Evolutionary conservation across 495 filamentous ascomycete species (phyloP).

Genomic region (Hyaloscypha variabilis): DNA sequence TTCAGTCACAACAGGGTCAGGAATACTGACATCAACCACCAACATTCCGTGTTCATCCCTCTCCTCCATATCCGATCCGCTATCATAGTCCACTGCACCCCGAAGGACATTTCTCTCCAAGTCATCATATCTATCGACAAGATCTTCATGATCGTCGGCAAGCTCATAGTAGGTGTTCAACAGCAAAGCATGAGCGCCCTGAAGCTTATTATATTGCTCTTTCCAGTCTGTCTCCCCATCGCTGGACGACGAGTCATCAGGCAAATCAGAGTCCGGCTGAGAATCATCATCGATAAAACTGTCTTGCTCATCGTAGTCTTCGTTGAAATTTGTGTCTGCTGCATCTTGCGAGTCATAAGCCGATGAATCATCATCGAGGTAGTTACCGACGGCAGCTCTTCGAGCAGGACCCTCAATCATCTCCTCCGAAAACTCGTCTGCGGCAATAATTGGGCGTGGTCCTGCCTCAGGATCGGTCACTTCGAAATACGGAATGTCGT

Average conservation of each 20-base stretch:
- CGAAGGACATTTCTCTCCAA: slow-evolving; percentile 12
- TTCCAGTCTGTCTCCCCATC: slow-evolving; percentile 28
- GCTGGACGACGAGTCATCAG: slow-evolving; percentile 15
- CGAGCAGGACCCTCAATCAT: slow-evolving; percentile 6
- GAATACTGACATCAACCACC: slow-evolving; percentile 13
- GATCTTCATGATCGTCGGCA: background rate
- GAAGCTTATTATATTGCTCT: slow-evolving; percentile 13
- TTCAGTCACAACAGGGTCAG: slow-evolving; percentile 19
- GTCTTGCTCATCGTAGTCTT: slow-evolving; percentile 22
- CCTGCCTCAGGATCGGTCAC: slow-evolving; percentile 9
- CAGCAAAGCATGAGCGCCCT: slow-evolving; percentile 7
- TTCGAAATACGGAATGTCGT: slow-evolving; percentile 24
- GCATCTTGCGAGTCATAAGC: slow-evolving; percentile 32
- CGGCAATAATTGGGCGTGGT: slow-evolving; percentile 9
- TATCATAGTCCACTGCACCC: slow-evolving; percentile 14
- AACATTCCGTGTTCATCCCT: slow-evolving; percentile 19
- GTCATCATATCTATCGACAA: slow-evolving; percentile 8
- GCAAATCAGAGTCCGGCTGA: slow-evolving; percentile 10
- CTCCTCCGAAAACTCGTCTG: slow-evolving; percentile 11
- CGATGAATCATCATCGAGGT: slow-evolving; percentile 25
- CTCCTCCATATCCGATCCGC: slow-evolving; percentile 3
- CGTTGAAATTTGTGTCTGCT: background rate
- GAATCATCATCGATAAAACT: slow-evolving; percentile 30
- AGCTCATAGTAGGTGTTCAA: background rate
- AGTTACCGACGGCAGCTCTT: slow-evolving; percentile 15